Base-by-base conservation (phyloP, 306 rosid species). In the Lathyrus tuberosus region DNA sequence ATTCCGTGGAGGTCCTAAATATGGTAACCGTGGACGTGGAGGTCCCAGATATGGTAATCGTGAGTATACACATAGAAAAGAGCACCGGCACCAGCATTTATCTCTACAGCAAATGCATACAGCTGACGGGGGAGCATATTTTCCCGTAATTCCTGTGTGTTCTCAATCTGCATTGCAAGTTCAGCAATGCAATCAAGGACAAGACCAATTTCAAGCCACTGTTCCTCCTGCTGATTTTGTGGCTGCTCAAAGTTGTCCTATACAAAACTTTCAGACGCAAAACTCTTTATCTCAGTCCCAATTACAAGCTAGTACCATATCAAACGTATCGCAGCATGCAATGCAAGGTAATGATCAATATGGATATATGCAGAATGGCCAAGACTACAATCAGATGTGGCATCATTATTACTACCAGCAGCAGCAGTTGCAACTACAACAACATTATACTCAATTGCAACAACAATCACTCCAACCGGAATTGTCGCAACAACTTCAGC, bases 331-430 rank as follows among this genome's bases (percentile, higher is more conserved):
- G 46, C 90, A 80, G 63, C 63, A 80, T 53, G 40, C 83, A 67
- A 49, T 76, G 60, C 85, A 82, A 72, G 84, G 85, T 17, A 67
- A 67, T 68, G 88, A 56, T 51, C 91, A 87, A 69, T 81, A 84
- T 65, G 89, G 75, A 46, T 76, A 76, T 59, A 58, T 80, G 84
- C 92, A 83, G 70, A 89, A 75, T 59, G 77, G 59, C 43, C 87
- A 87, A 78, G 79, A 83, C 35, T 87, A 86, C 75, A 80, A 82
- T 70, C 94, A 86, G 75, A 85, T 85, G 84, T 93, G 90, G 96
- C 97, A 86, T 62, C 77, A 86, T 47, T 93, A 88, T 81, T 90
- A 90, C 76, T 82, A 84, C 85, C 95, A 92, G 62, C 97, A 89
- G 70, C 94, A 85, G 80, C 93, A 87, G 80, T 67, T 73, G 60